Conservation (phyloP, 169 alveolate species). For the Eimeria maxima region DNA sequence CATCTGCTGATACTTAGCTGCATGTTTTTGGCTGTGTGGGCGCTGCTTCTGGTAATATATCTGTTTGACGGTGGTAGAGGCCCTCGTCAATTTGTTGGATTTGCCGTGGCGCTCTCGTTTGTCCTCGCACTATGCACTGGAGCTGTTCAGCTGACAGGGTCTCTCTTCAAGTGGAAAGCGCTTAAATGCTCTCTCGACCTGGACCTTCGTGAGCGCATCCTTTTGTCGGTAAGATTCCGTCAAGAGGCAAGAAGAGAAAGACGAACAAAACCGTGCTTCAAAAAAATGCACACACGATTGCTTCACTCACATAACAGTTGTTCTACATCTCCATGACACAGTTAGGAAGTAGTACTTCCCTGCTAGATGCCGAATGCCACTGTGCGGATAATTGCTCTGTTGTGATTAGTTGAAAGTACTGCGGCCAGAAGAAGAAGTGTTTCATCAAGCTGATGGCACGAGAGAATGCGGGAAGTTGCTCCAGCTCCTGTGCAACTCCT, state of each 20-base stretch:
- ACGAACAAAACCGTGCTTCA: neutral
- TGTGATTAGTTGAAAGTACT: constrained; percentile 11
- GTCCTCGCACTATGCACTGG: constrained; percentile 35
- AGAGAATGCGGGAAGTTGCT: constrained; percentile 46
- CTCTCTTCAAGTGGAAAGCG: constrained; percentile 67
- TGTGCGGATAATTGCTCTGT: neutral
- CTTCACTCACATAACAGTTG: neutral
- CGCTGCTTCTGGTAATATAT: constrained; percentile 27
- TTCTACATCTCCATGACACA: neutral
- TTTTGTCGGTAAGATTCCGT: constrained; percentile 19
- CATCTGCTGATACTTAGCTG: neutral
- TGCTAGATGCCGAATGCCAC: neutral
- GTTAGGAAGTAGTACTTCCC: neutral
- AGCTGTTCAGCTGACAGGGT: constrained; percentile 13
- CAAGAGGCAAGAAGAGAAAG: neutral
- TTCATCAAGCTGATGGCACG: neutral
- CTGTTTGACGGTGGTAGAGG: constrained; percentile 36
- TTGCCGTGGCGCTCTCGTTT: constrained; percentile 41
- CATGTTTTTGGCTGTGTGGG: constrained; percentile 54
- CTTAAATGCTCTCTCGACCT: constrained; percentile 43
- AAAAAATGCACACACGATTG: neutral
- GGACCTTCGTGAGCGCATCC: constrained; percentile 34
- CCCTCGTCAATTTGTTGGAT: constrained; percentile 6
- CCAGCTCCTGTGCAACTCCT: constrained; percentile 37
- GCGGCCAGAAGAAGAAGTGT: neutral